These are phyloP conservation scores for Fusarium irregulare DNA, from an alignment of 2,329 filamentous ascomycete species.

Conservation along the genomic window DNA sequence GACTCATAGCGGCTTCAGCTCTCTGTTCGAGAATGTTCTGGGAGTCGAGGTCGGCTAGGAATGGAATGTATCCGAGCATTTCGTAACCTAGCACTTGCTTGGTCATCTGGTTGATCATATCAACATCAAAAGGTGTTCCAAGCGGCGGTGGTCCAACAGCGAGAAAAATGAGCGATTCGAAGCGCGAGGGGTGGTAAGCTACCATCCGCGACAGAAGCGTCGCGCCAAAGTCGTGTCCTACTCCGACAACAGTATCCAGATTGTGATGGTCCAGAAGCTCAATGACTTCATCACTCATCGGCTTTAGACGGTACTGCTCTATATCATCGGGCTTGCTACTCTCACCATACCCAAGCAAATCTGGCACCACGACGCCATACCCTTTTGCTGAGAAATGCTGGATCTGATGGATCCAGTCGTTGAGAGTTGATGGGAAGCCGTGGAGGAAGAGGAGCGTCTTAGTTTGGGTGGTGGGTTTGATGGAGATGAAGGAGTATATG, in stretches of 20 bases:
- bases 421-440: slow-evolving; percentile 59
- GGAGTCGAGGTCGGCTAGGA: slow-evolving; percentile 35
- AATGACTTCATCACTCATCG: slow-evolving; percentile 49
- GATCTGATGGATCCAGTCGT: slow-evolving; percentile 58
- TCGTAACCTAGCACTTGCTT: slow-evolving; percentile 46
- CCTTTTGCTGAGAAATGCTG: slow-evolving; percentile 49
- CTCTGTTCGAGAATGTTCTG: slow-evolving; percentile 42
- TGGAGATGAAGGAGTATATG: slow-evolving; percentile 49
- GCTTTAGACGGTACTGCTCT: slow-evolving; percentile 47
- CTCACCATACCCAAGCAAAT: slow-evolving; percentile 55
- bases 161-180: slow-evolving; percentile 44
- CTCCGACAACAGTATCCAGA: slow-evolving; percentile 56
- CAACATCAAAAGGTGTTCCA: slow-evolving; percentile 47
- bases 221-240: slow-evolving; percentile 53
- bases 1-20: slow-evolving; percentile 43
- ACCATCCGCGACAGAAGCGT: slow-evolving; percentile 48
- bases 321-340: slow-evolving; percentile 49
- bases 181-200: slow-evolving; percentile 42
- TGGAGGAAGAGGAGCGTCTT: slow-evolving; percentile 60
- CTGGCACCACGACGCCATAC: slow-evolving; percentile 57
- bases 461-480: slow-evolving; percentile 25
- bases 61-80: slow-evolving; percentile 50
- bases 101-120: slow-evolving; percentile 50
- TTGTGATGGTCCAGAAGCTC: slow-evolving; percentile 49
- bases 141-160: slow-evolving; percentile 47